Evolutionary conservation across 2,329 filamentous ascomycete species (phyloP).

Genomic region (Colletotrichum incanum): DNA sequence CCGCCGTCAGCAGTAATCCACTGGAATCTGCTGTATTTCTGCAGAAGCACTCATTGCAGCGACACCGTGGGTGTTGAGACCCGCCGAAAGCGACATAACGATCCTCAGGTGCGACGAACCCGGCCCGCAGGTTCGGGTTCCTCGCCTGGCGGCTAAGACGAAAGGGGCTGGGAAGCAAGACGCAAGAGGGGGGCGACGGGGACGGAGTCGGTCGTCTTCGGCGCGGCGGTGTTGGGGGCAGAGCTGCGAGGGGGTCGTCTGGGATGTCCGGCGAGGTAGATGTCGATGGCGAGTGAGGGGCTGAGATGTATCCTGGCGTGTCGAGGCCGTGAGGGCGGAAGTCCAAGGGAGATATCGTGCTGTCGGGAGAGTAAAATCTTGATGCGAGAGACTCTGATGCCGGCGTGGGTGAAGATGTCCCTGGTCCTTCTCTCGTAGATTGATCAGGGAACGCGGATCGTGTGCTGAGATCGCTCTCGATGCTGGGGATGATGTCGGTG

Average conservation of each 20-base stretch:
- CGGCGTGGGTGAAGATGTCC: neutral
- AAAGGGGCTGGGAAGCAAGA: neutral
- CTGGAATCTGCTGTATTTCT: neutral
- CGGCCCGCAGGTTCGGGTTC: too few relatives aligned
- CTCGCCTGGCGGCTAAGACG: neutral
- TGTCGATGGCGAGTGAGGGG: neutral
- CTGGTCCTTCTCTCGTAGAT: neutral
- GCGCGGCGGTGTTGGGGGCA: neutral
- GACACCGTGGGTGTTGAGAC: neutral
- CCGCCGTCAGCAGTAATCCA: neutral
- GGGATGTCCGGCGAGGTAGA: neutral
- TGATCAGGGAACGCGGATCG: neutral
- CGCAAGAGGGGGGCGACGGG: neutral
- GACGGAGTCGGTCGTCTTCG: neutral
- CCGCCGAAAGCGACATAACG: neutral
- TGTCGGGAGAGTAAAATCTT: neutral
- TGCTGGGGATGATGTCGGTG: neutral
- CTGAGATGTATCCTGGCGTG: neutral
- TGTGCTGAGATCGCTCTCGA: neutral
- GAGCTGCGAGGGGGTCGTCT: neutral
- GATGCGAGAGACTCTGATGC: neutral
- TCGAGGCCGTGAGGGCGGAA: neutral
- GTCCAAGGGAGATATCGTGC: neutral
- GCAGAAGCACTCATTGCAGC: constrained; percentile 13
- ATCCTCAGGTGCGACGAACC: neutral